Base-by-base conservation (phyloP, 352 stramenopile genomes). In the Peronospora farinosa region DNA sequence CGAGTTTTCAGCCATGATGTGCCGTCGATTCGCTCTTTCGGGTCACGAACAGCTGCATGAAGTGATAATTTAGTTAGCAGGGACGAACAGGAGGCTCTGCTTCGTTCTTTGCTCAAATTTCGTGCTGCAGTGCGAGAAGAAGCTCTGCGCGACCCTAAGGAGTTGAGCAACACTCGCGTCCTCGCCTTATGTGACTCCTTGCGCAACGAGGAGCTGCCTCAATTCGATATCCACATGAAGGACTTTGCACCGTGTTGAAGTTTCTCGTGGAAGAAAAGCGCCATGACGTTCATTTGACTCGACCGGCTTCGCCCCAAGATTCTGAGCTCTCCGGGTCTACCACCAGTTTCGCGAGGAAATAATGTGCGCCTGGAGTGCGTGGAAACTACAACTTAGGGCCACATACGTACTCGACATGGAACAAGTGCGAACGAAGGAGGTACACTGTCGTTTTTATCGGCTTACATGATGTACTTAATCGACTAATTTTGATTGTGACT, bases 341-440 rank as follows among this genome's bases (percentile, higher is more conserved):
- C n/a, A n/a, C n/a, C n/a, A n/a, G n/a, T n/a, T n/a, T n/a, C n/a
- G n/a, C n/a, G n/a, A n/a, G n/a, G n/a, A n/a, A n/a, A n/a, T n/a
- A n/a, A n/a, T n/a, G n/a, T n/a, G n/a, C n/a, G n/a, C n/a, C 2
- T 71, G 51, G 45, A 60, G 33, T 46, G 67, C 55, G 11, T 92
- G 78, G 80, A 78, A 61, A 51, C 19, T 92, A 21, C 60, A 72
- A 6, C 62, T 76, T 1, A 57, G 68, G 21, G 43, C 45, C 11
- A 58, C 58, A 1, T 92, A 76, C 43, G 54, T 75, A 28, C 47
- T 92, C 11, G 65, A 82, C 39, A 76, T 92, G 67, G 76, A 92
- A 56, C 69, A 89, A 47, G 61, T 84, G 17, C 70, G 73, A 40
- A 79, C 66, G 0, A 58, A 65, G 11, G 67, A 85, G 74, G 80